Evolutionary conservation across 2,329 filamentous ascomycete species (phyloP).

Genomic region (Mycosphaerella arachidis): DNA sequence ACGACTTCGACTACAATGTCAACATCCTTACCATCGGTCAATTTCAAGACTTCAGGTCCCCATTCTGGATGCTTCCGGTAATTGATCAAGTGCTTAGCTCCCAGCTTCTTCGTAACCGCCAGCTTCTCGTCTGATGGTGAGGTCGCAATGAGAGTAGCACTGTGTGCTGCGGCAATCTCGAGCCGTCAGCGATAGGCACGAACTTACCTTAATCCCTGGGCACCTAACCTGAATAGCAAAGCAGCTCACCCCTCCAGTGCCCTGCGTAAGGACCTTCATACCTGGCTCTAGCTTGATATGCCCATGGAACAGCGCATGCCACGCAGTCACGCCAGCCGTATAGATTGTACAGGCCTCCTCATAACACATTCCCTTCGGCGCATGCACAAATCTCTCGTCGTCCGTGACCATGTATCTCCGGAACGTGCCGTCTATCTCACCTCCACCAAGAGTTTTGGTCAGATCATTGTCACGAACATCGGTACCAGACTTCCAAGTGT

Average conservation of each 20-base stretch:
- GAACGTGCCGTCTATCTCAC: conserved; percentile 55
- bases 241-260: conserved; percentile 42
- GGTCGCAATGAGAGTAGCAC: conserved; percentile 51
- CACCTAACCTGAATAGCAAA: conserved; percentile 28
- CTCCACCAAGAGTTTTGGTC: conserved; percentile 46
- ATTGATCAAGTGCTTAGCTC: conserved; percentile 56
- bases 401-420: conserved; percentile 55
- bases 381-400: conserved; percentile 47
- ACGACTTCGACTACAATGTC: conserved; percentile 49
- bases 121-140: conserved; percentile 55
- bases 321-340: conserved; percentile 57
- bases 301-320: conserved; percentile 49
- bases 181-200: conserved; percentile 1
- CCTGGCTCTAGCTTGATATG: conserved; percentile 39
- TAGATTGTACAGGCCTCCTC: conserved; percentile 58
- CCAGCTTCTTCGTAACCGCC: conserved; percentile 48
- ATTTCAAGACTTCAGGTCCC: conserved; percentile 51
- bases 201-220: not conserved
- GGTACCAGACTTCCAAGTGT: conserved; percentile 18
- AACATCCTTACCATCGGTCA: conserved; percentile 37
- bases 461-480: conserved; percentile 18
- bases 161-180: conserved; percentile 38
- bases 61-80: conserved; percentile 55
- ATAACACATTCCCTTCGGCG: conserved; percentile 52
- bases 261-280: conserved; percentile 35